Evolutionary conservation across 1,284 basidiomycete genomes (phyloP).

Genomic region (Ustilago trichophora): DNA sequence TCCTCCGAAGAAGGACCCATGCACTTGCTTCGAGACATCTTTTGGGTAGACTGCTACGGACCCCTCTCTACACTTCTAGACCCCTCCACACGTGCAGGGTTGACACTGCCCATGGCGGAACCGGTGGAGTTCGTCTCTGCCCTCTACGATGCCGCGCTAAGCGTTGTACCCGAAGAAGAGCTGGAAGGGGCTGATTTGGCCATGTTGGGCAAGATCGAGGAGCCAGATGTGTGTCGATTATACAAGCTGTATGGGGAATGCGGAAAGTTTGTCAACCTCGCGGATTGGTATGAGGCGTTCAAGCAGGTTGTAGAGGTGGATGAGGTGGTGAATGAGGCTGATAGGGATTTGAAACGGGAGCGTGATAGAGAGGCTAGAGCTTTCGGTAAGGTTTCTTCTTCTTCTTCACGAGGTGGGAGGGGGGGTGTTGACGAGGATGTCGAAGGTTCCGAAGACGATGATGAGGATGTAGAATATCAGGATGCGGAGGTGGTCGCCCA

Average conservation of each 20-base stretch:
- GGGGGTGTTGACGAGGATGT: no score
- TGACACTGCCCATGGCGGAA: slow-evolving; percentile 22
- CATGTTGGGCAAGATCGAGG: neutral
- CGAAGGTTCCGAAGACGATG: slow-evolving; percentile 4
- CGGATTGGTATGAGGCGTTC: slow-evolving; percentile 63
- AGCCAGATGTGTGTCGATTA: slow-evolving; percentile 56
- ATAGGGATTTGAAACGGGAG: slow-evolving; percentile 1
- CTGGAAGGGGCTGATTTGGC: slow-evolving; percentile 17
- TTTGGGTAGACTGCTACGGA: slow-evolving; percentile 33
- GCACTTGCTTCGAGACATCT: slow-evolving; percentile 28
- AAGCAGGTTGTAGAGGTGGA: slow-evolving; percentile 43
- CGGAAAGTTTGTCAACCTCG: slow-evolving; percentile 60
- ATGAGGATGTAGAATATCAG: neutral
- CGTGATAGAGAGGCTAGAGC: neutral
- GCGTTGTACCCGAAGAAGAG: slow-evolving; percentile 29
- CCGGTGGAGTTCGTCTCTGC: slow-evolving; percentile 34
- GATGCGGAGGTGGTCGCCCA: neutral
- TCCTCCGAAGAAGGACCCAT: slow-evolving; percentile 1
- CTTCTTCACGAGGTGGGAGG: no score
- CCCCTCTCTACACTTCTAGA: slow-evolving; percentile 33
- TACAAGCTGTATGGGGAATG: slow-evolving; percentile 57
- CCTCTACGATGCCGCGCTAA: slow-evolving; percentile 38
- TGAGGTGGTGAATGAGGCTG: neutral
- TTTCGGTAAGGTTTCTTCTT: neutral
- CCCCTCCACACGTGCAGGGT: slow-evolving; percentile 22